Evolutionary conservation across 192 early-diverging fungal species (phyloP).

Genomic region (Coemansia sp.): DNA sequence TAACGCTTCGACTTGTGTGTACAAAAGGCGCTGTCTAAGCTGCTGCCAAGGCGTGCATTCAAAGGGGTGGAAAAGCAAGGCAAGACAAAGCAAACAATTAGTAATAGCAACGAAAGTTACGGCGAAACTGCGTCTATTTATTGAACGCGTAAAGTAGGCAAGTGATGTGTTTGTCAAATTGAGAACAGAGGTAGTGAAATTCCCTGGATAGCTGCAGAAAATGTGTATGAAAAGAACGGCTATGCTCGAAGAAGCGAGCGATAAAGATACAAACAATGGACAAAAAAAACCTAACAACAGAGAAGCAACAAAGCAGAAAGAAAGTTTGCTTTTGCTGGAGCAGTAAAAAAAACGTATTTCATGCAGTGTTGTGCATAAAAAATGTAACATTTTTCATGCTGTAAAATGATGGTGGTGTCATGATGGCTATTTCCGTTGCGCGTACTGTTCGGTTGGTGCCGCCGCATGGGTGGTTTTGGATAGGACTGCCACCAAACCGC

Average conservation of each 20-base stretch:
- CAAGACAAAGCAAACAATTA: constrained; percentile 6
- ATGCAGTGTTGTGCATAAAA: too few species aligned
- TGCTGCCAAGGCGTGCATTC: not conserved
- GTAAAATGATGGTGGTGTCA: too few species aligned
- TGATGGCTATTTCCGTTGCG: too few species aligned
- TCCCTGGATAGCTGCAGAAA: not conserved
- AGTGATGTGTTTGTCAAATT: not conserved
- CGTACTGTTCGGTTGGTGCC: too few species aligned
- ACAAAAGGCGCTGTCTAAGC: not conserved
- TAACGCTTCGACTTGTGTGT: not conserved
- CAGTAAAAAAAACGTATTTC: not conserved
- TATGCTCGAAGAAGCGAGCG: not conserved
- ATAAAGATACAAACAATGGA: constrained; percentile 1
- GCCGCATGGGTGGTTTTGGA: too few species aligned
- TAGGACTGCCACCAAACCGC: too few species aligned
- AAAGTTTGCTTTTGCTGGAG: not conserved
- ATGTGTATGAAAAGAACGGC: not conserved
- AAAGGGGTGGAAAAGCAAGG: not conserved
- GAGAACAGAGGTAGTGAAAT: not conserved
- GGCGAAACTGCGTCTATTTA: not conserved
- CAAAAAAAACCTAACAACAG: not conserved
- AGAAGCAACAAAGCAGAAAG: not conserved
- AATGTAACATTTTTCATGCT: too few species aligned
- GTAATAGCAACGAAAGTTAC: not conserved
- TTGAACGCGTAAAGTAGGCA: too few species aligned